Evolutionary conservation across 352 stramenopile species (phyloP).

Genomic region (Halophytophthora batemanensis): DNA sequence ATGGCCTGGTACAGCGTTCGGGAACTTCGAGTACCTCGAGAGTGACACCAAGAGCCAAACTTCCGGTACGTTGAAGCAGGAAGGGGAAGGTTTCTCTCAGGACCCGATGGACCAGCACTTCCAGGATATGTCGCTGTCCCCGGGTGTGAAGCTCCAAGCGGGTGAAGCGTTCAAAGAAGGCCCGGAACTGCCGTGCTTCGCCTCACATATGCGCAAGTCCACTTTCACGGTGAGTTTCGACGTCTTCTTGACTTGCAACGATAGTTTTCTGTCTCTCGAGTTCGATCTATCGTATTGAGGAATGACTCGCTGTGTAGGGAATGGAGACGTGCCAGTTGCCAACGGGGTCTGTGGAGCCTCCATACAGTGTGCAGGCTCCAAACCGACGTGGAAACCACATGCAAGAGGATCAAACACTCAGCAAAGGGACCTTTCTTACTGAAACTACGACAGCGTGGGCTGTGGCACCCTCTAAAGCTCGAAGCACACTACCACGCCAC

Average conservation of each 20-base stretch:
- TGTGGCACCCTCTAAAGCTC: neutral
- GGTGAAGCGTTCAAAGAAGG: conserved; percentile 21
- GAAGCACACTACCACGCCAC: neutral
- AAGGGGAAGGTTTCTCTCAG: conserved; percentile 3
- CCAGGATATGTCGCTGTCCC: conserved; percentile 25
- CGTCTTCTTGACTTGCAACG: too few species aligned
- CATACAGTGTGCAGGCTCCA: neutral
- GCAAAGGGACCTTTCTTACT: conserved; percentile 14
- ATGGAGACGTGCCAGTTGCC: conserved; percentile 17
- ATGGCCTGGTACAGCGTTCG: conserved; percentile 7
- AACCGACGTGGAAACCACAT: neutral
- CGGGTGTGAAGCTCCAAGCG: conserved; percentile 28
- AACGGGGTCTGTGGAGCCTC: neutral
- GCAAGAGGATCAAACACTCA: neutral
- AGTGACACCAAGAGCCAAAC: neutral
- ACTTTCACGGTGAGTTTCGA: conserved; percentile 31
- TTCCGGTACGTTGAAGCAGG: neutral
- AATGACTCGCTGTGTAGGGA: conserved; percentile 1
- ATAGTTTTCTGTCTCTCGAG: neutral
- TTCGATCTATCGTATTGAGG: neutral
- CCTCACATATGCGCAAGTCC: conserved; percentile 23
- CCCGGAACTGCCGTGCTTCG: conserved; percentile 24
- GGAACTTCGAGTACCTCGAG: neutral
- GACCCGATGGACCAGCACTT: conserved; percentile 27
- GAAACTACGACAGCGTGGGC: conserved; percentile 12